Base-by-base conservation (phyloP, 2,329 filamentous ascomycete species). In the Magnaporthales sp. region DNA sequence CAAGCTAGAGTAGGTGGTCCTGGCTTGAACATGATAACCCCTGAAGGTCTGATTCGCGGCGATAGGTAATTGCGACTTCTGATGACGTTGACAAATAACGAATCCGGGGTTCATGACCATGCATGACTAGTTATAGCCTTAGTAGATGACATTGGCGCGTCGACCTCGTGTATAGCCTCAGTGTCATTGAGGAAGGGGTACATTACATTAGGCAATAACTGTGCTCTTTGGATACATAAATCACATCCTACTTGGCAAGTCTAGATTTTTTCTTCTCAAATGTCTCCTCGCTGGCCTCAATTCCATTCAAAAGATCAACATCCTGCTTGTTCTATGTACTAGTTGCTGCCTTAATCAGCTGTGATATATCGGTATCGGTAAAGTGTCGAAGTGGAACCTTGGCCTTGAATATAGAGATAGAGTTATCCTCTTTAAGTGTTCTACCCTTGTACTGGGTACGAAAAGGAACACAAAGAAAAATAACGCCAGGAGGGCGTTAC, bases 401-500 rank as follows among this genome's bases (percentile, higher is more conserved):
- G 4, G 29, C 58, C 38, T 67, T 65, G 65, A 65, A 70, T 10
- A n/a, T n/a, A n/a, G n/a, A n/a, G n/a, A 70, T 62, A 32, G 68
- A 67, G 13, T 70, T 68, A 22, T 69, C 62, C 54, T 70, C 68
- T 29, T 70, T 68, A 30, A 70, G 68, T 6, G 68, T 69, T 3
- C 67, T 67, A 13, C 30, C 38, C 38, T 60, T 66, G 6, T 62
- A 64, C 30, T 70, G 26, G 69, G 69, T 22, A 70, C 29, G 46
- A 26, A 70, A 60, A 69, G 68, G 51, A 38, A 68, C 26, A 51
- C 67, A 66, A 67, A 70, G 38, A 68, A 15, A 10, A 68, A 30
- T 27, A 61, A 66, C 7, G 64, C 3, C 7, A 19, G 15, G 26
- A 27, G n/a, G n/a, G n/a, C 6, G 10, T 7, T 27, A 22, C n/a